A percentile compares a stretch with the other conserved stretches of the same genome.
These are phyloP conservation scores for Thielaviopsis punctulata DNA, from an alignment of 2,329 filamentous ascomycete species.

Conservation along the genomic window DNA sequence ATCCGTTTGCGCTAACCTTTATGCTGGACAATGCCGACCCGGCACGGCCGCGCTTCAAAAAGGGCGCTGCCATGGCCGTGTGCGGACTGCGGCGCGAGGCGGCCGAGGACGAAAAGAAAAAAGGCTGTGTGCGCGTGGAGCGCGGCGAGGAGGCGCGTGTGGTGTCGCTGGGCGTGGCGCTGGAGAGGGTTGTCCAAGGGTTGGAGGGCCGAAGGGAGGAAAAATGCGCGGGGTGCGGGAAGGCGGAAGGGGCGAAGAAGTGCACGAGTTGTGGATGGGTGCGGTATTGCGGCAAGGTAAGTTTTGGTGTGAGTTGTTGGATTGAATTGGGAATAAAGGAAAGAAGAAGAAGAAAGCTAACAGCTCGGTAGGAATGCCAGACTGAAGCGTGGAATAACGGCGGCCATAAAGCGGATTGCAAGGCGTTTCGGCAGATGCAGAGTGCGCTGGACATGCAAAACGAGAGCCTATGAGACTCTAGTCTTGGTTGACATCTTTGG, in stretches of 20 bases:
- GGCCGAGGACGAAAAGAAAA: constrained; percentile 16
- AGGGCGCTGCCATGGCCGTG: constrained; percentile 22
- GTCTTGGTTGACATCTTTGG: neutral
- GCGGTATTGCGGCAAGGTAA: constrained; percentile 31
- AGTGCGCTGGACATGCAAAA: neutral
- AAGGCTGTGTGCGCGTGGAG: constrained; percentile 23
- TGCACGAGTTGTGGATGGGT: constrained; percentile 27
- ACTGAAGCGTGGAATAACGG: constrained; percentile 12
- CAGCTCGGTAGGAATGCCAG: constrained; percentile 12
- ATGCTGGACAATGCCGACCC: constrained; percentile 22
- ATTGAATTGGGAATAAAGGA: neutral
- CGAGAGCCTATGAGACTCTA: neutral
- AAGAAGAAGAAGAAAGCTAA: neutral
- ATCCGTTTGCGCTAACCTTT: constrained; percentile 29
- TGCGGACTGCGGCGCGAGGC: constrained; percentile 20
- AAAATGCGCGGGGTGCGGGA: constrained; percentile 18
- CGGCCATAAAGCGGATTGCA: constrained; percentile 14
- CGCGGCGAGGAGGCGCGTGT: constrained; percentile 19
- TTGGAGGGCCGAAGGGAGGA: constrained; percentile 7
- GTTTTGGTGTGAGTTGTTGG: constrained; percentile 9
- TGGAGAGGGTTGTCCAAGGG: constrained; percentile 15
- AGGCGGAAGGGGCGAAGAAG: constrained; percentile 18
- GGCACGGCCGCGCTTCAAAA: constrained; percentile 22
- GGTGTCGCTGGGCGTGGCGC: constrained; percentile 19
- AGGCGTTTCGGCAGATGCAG: constrained; percentile 11